Conservation (phyloP, 305 asterid species). For the Plantago coronopus region DNA sequence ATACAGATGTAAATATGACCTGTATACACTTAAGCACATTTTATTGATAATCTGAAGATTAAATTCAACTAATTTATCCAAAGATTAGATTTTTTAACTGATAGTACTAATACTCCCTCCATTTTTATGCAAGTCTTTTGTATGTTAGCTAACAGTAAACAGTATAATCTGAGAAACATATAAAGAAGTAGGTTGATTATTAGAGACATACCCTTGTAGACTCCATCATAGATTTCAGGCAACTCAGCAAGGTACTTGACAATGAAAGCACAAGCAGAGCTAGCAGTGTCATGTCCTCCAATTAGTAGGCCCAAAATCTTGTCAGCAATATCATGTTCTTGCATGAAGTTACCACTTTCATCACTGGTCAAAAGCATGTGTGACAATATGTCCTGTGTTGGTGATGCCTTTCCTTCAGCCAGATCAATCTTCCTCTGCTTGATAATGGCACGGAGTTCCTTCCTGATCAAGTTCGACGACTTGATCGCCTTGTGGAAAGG, state of each 20-base stretch:
- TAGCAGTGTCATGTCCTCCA: constrained; percentile 52
- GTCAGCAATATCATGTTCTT: constrained; percentile 35
- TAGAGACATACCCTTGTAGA: constrained; percentile 32
- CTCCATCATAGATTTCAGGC: constrained; percentile 39
- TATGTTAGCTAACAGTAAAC: too few relatives aligned
- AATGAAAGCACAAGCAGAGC: constrained; percentile 42
- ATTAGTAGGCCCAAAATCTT: constrained; percentile 43
- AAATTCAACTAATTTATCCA: too few relatives aligned
- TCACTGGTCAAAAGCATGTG: constrained; percentile 42
- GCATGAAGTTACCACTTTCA: constrained; percentile 38
- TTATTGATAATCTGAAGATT: too few relatives aligned
- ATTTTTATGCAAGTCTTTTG: too few relatives aligned
- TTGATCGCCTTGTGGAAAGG: constrained; percentile 40
- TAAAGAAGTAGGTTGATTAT: not conserved
- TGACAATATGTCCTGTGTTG: constrained; percentile 47
- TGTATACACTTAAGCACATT: too few relatives aligned
- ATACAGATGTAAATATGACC: too few relatives aligned
- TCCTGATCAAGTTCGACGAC: constrained; percentile 34
- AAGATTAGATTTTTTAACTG: too few relatives aligned
- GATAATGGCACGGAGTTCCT: constrained; percentile 34
- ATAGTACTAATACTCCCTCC: too few relatives aligned
- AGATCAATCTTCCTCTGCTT: constrained; percentile 34
- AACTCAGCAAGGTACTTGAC: constrained; percentile 45
- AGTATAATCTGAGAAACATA: too few relatives aligned
- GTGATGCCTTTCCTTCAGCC: constrained; percentile 34